Conservation (phyloP, 2,329 filamentous ascomycete genomes). For the Juglanconis sp. region DNA sequence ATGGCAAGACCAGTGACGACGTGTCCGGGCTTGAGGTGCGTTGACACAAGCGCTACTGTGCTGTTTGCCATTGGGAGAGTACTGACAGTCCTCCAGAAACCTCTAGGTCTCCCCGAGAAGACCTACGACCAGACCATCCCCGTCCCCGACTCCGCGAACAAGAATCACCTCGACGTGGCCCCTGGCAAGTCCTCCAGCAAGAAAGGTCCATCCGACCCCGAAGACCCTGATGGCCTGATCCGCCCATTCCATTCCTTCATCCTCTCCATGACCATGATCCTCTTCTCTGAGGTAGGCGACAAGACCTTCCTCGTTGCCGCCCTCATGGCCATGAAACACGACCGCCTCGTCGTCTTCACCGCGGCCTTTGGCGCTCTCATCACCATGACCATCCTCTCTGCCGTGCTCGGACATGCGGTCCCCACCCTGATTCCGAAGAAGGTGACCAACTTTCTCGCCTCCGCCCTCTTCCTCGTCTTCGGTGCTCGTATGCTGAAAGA, state of each 20-base stretch:
- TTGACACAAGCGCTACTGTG: background rate
- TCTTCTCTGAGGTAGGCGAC: slow-evolving; percentile 95
- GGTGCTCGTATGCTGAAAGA: slow-evolving; percentile 81
- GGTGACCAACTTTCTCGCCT: slow-evolving; percentile 85
- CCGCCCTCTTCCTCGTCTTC: slow-evolving; percentile 84
- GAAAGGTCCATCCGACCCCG: slow-evolving; percentile 31
- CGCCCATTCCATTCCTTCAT: slow-evolving; percentile 84
- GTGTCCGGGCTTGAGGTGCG: slow-evolving; percentile 58
- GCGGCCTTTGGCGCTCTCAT: slow-evolving; percentile 90
- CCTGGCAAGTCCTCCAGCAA: slow-evolving; percentile 23
- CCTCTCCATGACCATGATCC: slow-evolving; percentile 93
- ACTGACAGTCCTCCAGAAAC: slow-evolving; percentile 57
- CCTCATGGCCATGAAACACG: slow-evolving; percentile 98
- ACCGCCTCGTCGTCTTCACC: slow-evolving; percentile 87
- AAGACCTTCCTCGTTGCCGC: slow-evolving; percentile 98
- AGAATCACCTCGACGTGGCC: slow-evolving; percentile 57
- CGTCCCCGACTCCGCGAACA: slow-evolving; percentile 62
- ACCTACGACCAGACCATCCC: slow-evolving; percentile 72
- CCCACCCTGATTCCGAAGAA: slow-evolving; percentile 85
- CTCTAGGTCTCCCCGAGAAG: slow-evolving; percentile 73
- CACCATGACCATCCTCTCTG: slow-evolving; percentile 92
- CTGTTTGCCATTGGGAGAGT: slow-evolving; percentile 1
- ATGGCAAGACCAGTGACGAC: slow-evolving; percentile 36
- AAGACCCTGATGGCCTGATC: slow-evolving; percentile 60
- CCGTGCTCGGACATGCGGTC: slow-evolving; percentile 86